Evolutionary conservation across 2,329 filamentous ascomycete species (phyloP), one percentile per base, ranked within the genome.

Genomic region (Claviceps africana): DNA sequence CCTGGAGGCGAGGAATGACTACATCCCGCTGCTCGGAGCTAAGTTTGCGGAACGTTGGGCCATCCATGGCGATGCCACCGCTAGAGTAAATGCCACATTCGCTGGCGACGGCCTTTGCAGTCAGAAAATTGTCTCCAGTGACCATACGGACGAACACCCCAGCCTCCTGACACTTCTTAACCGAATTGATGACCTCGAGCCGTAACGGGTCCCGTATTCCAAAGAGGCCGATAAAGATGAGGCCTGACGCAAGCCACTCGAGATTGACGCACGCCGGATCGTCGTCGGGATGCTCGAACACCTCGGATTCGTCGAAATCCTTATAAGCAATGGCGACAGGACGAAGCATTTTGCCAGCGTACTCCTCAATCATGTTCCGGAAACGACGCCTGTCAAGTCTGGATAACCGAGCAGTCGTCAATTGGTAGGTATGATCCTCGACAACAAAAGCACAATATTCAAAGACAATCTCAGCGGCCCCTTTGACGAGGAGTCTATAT

Each of bases 241-340:
- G 57, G 43, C 82, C 76, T 65, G 58, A 82, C 68, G 50, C 65
- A 30, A 70, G 51, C 64, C 66, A 68, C 54, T 68, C 65, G 15
- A 70, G 53, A 35, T 68, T 67, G 19, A 67, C 57, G n/a, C 60
- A 55, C 4, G 64, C 63, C 1, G 64, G 63, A 8, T 67, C 64
- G 33, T 69, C 65, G 5, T 61, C 61, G 4, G 62, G 59, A 33
- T 75, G 62, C 10, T 79, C 83, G 50, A 83, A 76, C 22, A 74
- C 75, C 28, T 86, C 85, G 76, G 82, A 86, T 53, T 71, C 72
- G 30, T 81, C 75, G 54, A 86, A 88, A 57, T 93, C 87, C 46
- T 79, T 77, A 65, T 86, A 89, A 4, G 86, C 75, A 56, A 90
- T 73, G 19, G 79, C 85, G 51, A 91, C 88, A 0, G 85, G 88